phyloP scores from a whole-genome alignment of 805 yeast genomes.

The Kuraishia capsulata region DNA sequence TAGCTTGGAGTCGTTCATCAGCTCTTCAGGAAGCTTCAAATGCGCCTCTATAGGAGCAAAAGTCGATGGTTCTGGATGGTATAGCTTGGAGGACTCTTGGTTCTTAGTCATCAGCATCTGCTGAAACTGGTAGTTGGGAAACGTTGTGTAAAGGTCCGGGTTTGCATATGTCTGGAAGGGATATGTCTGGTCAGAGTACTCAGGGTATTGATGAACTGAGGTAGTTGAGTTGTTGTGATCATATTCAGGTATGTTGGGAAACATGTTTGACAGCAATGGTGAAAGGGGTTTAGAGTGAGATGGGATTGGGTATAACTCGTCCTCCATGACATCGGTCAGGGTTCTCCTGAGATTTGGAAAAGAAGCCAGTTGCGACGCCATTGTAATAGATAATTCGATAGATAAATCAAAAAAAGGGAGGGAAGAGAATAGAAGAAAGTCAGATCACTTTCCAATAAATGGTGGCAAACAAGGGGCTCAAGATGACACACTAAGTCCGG shows the following conservation, averaged over 20 bases:
- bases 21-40: constrained; percentile 10
- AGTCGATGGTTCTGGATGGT: constrained; percentile 6
- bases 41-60: constrained; percentile 11
- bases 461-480: background rate
- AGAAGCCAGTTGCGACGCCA: constrained; percentile 37
- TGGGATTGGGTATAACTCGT: constrained; percentile 42
- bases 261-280: constrained; percentile 3
- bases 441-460: too few relatives aligned
- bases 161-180: constrained; percentile 32
- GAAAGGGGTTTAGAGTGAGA: background rate
- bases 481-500: too few relatives aligned
- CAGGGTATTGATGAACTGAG: background rate
- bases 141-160: constrained; percentile 21
- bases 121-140: constrained; percentile 4
- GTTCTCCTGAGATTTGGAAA: constrained; percentile 44
- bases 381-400: constrained; percentile 7
- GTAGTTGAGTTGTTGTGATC: background rate
- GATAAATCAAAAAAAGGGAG: background rate
- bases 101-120: constrained; percentile 3
- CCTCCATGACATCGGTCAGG: constrained; percentile 50
- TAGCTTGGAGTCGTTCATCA: constrained; percentile 2
- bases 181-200: constrained; percentile 7
- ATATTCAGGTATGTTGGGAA: background rate
- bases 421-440: background rate
- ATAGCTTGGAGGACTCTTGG: background rate